Evolutionary conservation across 257 asterid genomes (phyloP).

Genomic region (Ajuga chamaepitys): DNA sequence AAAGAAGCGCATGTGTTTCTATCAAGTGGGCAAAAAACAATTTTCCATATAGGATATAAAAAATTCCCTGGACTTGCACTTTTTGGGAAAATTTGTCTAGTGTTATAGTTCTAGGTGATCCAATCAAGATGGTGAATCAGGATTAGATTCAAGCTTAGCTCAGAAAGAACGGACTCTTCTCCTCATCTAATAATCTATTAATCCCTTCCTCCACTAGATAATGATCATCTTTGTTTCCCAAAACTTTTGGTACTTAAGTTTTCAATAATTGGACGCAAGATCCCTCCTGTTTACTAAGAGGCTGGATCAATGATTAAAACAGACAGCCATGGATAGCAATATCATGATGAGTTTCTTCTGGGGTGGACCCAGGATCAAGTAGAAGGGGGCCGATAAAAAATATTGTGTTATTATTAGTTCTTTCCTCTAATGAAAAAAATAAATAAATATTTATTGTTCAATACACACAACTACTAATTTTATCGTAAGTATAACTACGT

Average conservation of each 20-base stretch:
- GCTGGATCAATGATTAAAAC: neutral
- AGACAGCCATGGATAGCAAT: constrained; percentile 2
- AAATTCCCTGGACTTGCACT: no score
- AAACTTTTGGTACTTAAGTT: neutral
- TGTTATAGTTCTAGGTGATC: neutral
- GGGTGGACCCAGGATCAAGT: no score
- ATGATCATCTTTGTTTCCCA: neutral
- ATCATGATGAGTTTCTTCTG: neutral
- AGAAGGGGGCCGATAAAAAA: no score
- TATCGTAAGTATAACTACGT: no score
- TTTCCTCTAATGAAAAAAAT: no score
- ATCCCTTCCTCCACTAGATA: neutral
- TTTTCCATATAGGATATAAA: no score
- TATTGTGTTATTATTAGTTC: no score
- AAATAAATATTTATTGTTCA: no score
- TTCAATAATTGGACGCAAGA: neutral
- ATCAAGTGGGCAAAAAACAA: no score
- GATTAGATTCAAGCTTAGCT: constrained; percentile 2
- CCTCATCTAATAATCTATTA: neutral
- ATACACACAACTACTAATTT: no score
- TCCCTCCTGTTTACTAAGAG: neutral
- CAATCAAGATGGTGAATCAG: constrained; percentile 1
- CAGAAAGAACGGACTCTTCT: neutral
- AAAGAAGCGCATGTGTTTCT: no score
- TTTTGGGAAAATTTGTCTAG: neutral